A percentile compares a stretch with the other conserved stretches of the same genome.
These are phyloP conservation scores for Acer yangbiense DNA, from an alignment of 345 rosid species.

Conservation along the genomic window DNA sequence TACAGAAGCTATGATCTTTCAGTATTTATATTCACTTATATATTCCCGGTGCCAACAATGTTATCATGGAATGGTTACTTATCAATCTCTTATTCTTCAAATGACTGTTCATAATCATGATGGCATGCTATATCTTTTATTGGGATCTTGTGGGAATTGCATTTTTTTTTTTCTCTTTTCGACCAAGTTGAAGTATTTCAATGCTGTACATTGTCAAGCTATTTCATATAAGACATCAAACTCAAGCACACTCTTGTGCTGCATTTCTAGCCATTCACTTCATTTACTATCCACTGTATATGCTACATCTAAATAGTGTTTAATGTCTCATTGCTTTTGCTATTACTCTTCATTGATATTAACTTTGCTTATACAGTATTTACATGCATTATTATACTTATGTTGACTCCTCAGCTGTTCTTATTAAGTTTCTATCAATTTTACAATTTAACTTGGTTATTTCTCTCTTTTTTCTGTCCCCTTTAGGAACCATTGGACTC, in stretches of 20 bases:
- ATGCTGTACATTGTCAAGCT: neutral
- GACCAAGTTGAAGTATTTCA: neutral
- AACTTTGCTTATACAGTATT: neutral
- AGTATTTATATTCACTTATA: neutral
- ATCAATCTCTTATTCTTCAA: conserved; percentile 6
- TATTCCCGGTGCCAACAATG: neutral
- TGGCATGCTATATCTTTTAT: neutral
- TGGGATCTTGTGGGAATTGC: neutral
- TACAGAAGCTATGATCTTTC: neutral
- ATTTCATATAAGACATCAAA: neutral
- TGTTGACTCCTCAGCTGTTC: neutral
- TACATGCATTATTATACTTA: neutral
- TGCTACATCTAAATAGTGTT: neutral
- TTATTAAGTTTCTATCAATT: neutral
- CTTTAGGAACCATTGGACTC: conserved; percentile 29
- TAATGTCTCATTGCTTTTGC: neutral
- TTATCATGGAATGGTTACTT: neutral
- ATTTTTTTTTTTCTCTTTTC: neutral
- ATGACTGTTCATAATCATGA: neutral
- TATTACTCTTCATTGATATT: neutral
- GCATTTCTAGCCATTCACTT: neutral
- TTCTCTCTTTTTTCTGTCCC: neutral
- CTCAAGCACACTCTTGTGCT: neutral
- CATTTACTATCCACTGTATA: neutral
- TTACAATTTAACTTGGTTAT: neutral